phyloP scores from a whole-genome alignment of 495 filamentous ascomycete genomes.

The Aspergillus homomorphus region DNA sequence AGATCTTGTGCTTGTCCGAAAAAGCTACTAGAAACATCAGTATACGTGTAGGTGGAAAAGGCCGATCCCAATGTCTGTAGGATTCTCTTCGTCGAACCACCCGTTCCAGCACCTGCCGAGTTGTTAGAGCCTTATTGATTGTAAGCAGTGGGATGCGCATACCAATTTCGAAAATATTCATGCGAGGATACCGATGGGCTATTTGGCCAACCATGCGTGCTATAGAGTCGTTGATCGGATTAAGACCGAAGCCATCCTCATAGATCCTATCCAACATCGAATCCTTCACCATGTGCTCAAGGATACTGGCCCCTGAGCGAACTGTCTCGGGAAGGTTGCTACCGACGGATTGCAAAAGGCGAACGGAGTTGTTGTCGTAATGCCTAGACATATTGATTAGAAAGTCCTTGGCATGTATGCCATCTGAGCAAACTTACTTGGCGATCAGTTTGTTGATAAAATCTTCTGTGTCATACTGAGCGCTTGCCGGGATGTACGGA shows the following conservation, averaged over 20 bases:
- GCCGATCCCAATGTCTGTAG: neutral
- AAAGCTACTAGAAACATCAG: conserved; percentile 18
- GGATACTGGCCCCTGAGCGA: no score
- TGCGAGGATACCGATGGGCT: neutral
- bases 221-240: no score
- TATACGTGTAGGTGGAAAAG: neutral
- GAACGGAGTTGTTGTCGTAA: no score
- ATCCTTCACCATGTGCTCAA: conserved; percentile 36
- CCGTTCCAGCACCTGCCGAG: neutral
- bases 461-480: no score
- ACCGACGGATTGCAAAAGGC: no score
- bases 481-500: no score
- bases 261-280: neutral
- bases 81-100: neutral
- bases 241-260: neutral
- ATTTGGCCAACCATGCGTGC: no score
- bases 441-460: no score
- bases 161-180: neutral
- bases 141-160: neutral
- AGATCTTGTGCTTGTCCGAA: conserved; percentile 28
- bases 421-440: no score
- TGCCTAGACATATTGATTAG: no score
- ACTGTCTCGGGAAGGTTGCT: no score
- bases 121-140: neutral
- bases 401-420: no score